Conservation (phyloP, 2,329 filamentous ascomycete species). For the Aureobasidium sp. region DNA sequence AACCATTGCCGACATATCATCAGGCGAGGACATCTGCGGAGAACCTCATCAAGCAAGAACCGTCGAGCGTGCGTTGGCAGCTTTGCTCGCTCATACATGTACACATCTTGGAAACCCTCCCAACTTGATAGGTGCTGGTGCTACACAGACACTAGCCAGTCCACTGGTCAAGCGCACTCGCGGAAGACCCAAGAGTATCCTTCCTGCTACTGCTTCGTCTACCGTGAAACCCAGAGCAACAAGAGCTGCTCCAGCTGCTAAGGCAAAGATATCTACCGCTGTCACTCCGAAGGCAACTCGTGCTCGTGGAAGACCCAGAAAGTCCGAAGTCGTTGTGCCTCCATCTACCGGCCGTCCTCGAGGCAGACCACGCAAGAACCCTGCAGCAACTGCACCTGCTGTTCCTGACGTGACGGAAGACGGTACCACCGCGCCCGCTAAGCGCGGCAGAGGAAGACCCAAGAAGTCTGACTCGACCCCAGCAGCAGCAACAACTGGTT, state of each 20-base stretch:
- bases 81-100: background rate
- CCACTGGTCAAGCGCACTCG: background rate
- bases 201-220: background rate
- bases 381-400: background rate
- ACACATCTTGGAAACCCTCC: background rate
- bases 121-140: background rate
- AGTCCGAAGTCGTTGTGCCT: background rate
- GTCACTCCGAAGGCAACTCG: background rate
- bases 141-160: background rate
- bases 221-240: background rate
- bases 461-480: background rate
- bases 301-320: background rate
- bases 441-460: background rate
- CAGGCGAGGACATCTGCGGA: background rate
- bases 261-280: background rate
- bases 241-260: background rate
- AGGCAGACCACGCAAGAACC: background rate
- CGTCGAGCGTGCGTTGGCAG: background rate
- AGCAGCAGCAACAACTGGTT: background rate
- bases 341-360: background rate
- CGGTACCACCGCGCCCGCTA: background rate
- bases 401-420: no score
- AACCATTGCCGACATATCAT: background rate
- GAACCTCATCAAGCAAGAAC: background rate
- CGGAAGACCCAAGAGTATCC: background rate